phyloP scores from a whole-genome alignment of 257 asterid genomes.

The Agastache rugosa region DNA sequence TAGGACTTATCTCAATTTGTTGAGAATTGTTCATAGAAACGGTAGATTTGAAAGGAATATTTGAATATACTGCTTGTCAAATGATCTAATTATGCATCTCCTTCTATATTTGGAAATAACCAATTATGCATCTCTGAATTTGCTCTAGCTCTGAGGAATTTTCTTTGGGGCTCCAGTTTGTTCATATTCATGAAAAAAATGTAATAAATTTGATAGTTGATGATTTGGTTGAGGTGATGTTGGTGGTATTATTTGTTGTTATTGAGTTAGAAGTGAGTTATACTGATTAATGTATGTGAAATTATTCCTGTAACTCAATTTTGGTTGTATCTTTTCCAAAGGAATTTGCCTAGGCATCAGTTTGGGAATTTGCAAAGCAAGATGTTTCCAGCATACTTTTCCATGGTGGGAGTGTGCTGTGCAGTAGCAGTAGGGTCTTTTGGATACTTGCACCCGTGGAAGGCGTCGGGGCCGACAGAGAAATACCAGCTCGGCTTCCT shows the following conservation, averaged over 20 bases:
- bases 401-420: conserved; percentile 95
- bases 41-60: background rate
- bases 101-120: background rate
- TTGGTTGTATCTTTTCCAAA: conserved; percentile 34
- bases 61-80: background rate
- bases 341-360: conserved; percentile 96
- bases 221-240: background rate
- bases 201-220: background rate
- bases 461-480: conserved; percentile 67
- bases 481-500: conserved; percentile 91
- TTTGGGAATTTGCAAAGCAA: conserved; percentile 95
- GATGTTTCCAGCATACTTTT: conserved; percentile 98
- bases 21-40: background rate
- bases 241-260: background rate
- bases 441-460: conserved; percentile 96
- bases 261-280: background rate
- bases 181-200: background rate
- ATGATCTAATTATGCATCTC: background rate
- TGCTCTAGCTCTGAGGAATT: background rate
- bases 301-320: conserved; percentile 8
- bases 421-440: conserved; percentile 81
- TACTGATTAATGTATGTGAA: conserved; percentile 11
- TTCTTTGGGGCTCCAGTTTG: background rate
- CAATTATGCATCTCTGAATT: background rate
- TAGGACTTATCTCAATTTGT: background rate